Percentiles rank a stretch among this genome's conserved stretches.
Conservation (phyloP, 352 stramenopile genomes). For the Peronospora destructor region DNA sequence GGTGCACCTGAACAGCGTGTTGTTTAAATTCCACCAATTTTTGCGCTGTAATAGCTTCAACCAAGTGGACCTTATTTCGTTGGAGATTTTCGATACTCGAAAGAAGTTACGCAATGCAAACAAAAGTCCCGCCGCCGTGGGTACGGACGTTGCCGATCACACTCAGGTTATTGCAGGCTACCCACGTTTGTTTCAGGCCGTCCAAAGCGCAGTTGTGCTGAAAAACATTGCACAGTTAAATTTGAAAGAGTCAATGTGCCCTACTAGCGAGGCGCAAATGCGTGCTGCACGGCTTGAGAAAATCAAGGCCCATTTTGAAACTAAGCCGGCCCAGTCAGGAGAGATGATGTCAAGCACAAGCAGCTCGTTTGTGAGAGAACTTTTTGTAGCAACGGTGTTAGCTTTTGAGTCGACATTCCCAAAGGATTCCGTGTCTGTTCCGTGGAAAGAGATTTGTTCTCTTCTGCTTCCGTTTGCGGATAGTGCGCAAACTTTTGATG, state of each 20-base stretch:
- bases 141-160: slow-evolving; percentile 42
- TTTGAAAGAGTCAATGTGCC: slow-evolving; percentile 47
- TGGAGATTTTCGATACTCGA: slow-evolving; percentile 69
- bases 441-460: slow-evolving; percentile 27
- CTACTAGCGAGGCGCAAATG: slow-evolving; percentile 48
- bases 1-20: slow-evolving; percentile 55
- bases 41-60: slow-evolving; percentile 79
- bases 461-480: slow-evolving; percentile 22
- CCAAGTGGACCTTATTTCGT: slow-evolving; percentile 56
- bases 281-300: slow-evolving; percentile 39
- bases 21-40: slow-evolving; percentile 73
- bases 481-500: slow-evolving; percentile 14
- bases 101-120: slow-evolving; percentile 44
- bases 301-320: slow-evolving; percentile 44
- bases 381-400: slow-evolving; percentile 47
- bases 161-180: slow-evolving; percentile 36
- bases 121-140: slow-evolving; percentile 9
- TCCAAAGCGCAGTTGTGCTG: slow-evolving; percentile 47
- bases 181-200: slow-evolving; percentile 50
- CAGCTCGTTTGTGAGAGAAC: slow-evolving; percentile 31
- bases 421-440: not conserved
- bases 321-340: slow-evolving; percentile 12
- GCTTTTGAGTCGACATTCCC: slow-evolving; percentile 47
- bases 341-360: slow-evolving; percentile 20
- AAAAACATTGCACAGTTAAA: slow-evolving; percentile 58